Base-by-base conservation (phyloP, 805 yeast species). In the Ascoidea tarda region DNA sequence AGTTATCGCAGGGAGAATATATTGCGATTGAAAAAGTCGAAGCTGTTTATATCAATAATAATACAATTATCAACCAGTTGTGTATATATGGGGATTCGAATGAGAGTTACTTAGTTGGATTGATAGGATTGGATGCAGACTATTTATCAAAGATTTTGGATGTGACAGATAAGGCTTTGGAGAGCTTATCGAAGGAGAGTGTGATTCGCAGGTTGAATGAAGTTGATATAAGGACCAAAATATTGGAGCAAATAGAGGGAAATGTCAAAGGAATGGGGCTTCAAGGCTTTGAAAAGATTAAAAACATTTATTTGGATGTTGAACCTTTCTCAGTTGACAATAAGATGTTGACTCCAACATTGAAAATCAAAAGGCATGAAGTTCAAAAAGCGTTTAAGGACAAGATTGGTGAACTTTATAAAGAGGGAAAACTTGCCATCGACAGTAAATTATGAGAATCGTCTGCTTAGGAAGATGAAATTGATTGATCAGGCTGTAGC, bases 1-100 rank as follows among this genome's bases (percentile, higher is more conserved):
- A 84, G 58, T 63, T 78, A 52, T 70, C 81, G 3, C 83, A 78
- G 62, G 83, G 83, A 50, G 82, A 78, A 66, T 84, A 84, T 64
- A 76, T 84, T 52, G 84, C 88, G 0, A 86, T 88, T 16, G 93
- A 84, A 60, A 82, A 78, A 64, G 78, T 84, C 58, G 91, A 84
- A 62, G 82, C 80, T 60, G 66, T 69, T 14, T 83, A 84, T 63
- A 63, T 79, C 44, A 71, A 84, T 0, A 67, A 71, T 32, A 73
- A 76, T 58, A 73, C 84, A 1, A 63, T 70, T 33, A 61, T 79
- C 16, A 61, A 74, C 4, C 88, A 82, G 64, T 60, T 78, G 12
- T 82, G 73, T 60, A 78, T 74, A 5, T 82, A 81, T 60, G 91
- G 91, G 46, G 82, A 82, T 62, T 73, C 86, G 5, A 66, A 74